Percentiles rank a stretch among this genome's conserved stretches.
phyloP scores from a whole-genome alignment of 2,329 filamentous ascomycete genomes.

The Hypomyces perniciosus region DNA sequence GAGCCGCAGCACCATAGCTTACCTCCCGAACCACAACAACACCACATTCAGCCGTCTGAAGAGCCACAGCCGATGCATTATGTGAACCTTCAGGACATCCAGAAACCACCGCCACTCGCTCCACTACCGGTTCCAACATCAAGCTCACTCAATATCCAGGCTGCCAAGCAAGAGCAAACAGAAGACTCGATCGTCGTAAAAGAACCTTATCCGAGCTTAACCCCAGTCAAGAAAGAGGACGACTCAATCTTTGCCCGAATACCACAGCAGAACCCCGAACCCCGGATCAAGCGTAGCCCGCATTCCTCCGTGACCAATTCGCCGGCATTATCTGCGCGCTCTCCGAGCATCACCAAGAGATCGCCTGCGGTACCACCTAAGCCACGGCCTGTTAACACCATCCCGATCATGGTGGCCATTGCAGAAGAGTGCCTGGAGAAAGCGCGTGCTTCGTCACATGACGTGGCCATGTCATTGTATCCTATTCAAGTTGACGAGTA shows the following conservation, averaged over 20 bases:
- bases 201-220: neutral
- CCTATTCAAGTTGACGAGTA: constrained; percentile 54
- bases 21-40: constrained; percentile 12
- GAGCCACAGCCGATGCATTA: constrained; percentile 25
- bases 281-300: constrained; percentile 30
- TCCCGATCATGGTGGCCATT: constrained; percentile 60
- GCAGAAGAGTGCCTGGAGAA: constrained; percentile 70
- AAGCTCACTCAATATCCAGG: constrained; percentile 3
- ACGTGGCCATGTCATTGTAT: constrained; percentile 34
- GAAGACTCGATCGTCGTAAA: constrained; percentile 10
- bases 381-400: constrained; percentile 41
- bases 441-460: constrained; percentile 51
- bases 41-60: constrained; percentile 16
- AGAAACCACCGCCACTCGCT: constrained; percentile 25
- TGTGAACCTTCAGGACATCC: constrained; percentile 35
- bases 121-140: constrained; percentile 22
- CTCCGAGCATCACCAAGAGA: constrained; percentile 35
- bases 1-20: constrained; percentile 5
- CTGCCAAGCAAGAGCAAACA: constrained; percentile 4
- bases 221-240: constrained; percentile 11
- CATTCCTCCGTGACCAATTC: constrained; percentile 36
- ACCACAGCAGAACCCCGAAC: constrained; percentile 8
- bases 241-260: constrained; percentile 12
- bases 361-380: constrained; percentile 38
- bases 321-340: constrained; percentile 34